A percentile compares a stretch with the other conserved stretches of the same genome.
Conservation (phyloP, 768 basidiomycete species). For the Calocybe gangraenosa region DNA sequence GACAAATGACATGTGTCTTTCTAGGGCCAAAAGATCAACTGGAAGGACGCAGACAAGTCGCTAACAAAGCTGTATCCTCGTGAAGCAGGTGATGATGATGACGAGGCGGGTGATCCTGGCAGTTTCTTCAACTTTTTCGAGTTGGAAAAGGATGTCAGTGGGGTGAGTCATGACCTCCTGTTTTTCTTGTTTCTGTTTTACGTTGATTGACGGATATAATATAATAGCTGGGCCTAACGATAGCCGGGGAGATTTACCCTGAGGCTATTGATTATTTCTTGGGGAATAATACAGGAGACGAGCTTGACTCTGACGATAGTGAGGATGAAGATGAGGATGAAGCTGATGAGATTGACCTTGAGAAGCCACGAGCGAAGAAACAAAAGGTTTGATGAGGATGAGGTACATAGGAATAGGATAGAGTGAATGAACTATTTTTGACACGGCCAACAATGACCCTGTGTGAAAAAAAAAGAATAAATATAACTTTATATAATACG, state of each 20-base stretch:
- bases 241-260: slow-evolving; percentile 76
- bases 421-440: neutral
- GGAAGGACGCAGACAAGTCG: slow-evolving; percentile 77
- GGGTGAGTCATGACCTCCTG: too few relatives aligned
- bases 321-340: slow-evolving; percentile 73
- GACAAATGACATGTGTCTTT: slow-evolving; percentile 3
- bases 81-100: slow-evolving; percentile 55
- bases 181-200: too few relatives aligned
- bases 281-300: slow-evolving; percentile 53
- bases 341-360: slow-evolving; percentile 83
- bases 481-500: neutral
- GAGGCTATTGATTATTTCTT: slow-evolving; percentile 82
- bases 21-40: slow-evolving; percentile 67
- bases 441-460: slow-evolving; percentile 14
- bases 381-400: slow-evolving; percentile 46
- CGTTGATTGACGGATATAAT: too few relatives aligned
- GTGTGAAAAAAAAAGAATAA: slow-evolving; percentile 1
- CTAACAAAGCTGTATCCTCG: slow-evolving; percentile 78
- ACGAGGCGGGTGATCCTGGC: slow-evolving; percentile 63
- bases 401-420: slow-evolving; percentile 1
- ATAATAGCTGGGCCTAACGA: slow-evolving; percentile 62
- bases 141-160: slow-evolving; percentile 51
- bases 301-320: slow-evolving; percentile 62
- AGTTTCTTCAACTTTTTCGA: slow-evolving; percentile 92
- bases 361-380: slow-evolving; percentile 78